A percentile compares a stretch with the other conserved stretches of the same genome.
Evolutionary conservation across 2,329 filamentous ascomycete genomes (phyloP).

Genomic region (Hypoxylon sp.): DNA sequence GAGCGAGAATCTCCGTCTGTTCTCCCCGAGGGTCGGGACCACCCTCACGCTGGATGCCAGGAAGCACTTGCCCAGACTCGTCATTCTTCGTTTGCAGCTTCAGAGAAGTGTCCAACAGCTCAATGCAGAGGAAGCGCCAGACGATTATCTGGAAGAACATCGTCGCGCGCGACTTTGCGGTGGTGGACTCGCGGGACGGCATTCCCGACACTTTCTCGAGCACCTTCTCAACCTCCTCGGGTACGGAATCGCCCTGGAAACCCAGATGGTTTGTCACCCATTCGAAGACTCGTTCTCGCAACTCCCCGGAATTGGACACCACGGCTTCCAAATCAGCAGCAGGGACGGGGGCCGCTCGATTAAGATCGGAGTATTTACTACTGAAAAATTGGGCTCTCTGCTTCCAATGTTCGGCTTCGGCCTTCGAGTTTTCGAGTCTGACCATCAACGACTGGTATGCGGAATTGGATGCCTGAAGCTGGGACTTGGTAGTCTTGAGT

Average conservation of each 20-base stretch:
- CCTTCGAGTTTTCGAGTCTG: too few species aligned
- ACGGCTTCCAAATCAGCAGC: background rate
- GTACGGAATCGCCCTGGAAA: slow-evolving; percentile 43
- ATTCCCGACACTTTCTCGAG: background rate
- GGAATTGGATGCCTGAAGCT: too few species aligned
- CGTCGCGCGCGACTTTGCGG: background rate
- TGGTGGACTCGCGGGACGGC: slow-evolving; percentile 3
- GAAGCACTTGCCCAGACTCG: slow-evolving; percentile 2
- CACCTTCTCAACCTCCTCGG: slow-evolving; percentile 49
- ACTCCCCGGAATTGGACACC: background rate
- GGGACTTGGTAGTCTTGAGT: background rate
- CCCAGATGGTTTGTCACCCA: background rate
- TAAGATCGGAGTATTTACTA: too few species aligned
- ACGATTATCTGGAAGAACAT: slow-evolving; percentile 11
- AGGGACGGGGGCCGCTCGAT: background rate
- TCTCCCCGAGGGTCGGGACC: background rate
- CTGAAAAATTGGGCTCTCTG: too few species aligned
- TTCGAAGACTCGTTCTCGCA: background rate
- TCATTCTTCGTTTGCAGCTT: slow-evolving; percentile 8
- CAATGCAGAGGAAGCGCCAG: slow-evolving; percentile 13
- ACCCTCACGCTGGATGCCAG: slow-evolving; percentile 9
- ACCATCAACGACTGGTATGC: too few species aligned
- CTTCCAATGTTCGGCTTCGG: background rate
- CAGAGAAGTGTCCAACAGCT: slow-evolving; percentile 10
- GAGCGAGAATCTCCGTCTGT: slow-evolving; percentile 1